These are phyloP conservation scores for Chrysopogon serrulatus DNA, from an alignment of 176 grass and related monocot genomes.

Conservation along the genomic window DNA sequence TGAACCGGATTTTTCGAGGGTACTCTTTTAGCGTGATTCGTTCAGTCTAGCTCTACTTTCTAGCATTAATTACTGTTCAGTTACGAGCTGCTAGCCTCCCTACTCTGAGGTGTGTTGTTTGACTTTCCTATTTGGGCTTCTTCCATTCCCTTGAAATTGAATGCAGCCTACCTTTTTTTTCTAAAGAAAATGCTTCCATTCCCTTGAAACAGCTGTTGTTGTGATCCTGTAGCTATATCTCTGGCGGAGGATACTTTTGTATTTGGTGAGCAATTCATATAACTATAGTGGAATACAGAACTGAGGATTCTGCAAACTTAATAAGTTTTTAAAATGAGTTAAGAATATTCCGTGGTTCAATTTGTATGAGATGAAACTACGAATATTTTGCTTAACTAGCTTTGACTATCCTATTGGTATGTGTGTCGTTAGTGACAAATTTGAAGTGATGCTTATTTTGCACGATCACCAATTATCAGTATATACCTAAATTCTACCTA, in stretches of 20 bases:
- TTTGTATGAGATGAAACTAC: not conserved
- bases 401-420: not conserved
- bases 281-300: not conserved
- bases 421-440: not conserved
- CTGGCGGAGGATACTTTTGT: not conserved
- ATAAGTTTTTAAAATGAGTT: not conserved
- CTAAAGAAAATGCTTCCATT: not conserved
- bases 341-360: not conserved
- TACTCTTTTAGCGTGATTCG: constrained; percentile 1
- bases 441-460: not conserved
- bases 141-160: not conserved
- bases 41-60: not conserved
- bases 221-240: not conserved
- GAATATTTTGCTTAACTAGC: not conserved
- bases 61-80: not conserved
- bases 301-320: not conserved
- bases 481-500: not conserved
- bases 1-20: not conserved
- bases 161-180: not conserved
- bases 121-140: not conserved
- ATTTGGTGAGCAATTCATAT: not conserved
- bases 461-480: not conserved
- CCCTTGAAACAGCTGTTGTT: not conserved
- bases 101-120: not conserved
- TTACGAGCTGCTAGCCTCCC: not conserved